Conservation (phyloP, 2,329 filamentous ascomycete species). For the Fusarium sp. region DNA sequence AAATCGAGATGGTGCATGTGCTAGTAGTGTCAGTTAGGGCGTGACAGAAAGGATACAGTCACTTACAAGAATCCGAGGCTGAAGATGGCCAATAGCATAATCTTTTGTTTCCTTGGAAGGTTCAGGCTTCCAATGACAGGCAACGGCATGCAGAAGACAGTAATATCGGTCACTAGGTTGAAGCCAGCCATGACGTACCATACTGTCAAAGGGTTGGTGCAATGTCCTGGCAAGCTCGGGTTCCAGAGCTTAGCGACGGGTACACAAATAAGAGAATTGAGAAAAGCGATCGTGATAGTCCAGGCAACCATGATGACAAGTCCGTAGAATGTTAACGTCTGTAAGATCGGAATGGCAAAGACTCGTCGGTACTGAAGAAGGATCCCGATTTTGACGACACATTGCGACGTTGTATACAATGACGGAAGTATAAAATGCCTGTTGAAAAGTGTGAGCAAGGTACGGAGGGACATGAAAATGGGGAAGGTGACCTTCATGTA, state of each 20-base stretch:
- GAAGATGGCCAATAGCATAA: slow-evolving; percentile 20
- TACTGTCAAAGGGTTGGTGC: neutral
- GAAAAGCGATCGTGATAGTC: slow-evolving; percentile 19
- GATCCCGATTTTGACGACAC: slow-evolving; percentile 27
- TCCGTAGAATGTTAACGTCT: slow-evolving; percentile 5
- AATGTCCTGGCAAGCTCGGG: neutral
- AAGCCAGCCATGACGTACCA: slow-evolving; percentile 33
- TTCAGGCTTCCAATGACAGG: slow-evolving; percentile 25
- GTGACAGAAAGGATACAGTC: fast-evolving
- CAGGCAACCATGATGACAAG: slow-evolving; percentile 12
- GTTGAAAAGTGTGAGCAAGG: neutral
- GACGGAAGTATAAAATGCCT: slow-evolving; percentile 27
- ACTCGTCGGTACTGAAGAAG: slow-evolving; percentile 29
- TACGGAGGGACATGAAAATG: fast-evolving
- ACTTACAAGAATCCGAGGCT: slow-evolving; percentile 19
- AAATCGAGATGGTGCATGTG: slow-evolving; percentile 24
- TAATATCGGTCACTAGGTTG: slow-evolving; percentile 21
- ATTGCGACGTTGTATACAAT: slow-evolving; percentile 27
- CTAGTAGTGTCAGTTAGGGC: neutral
- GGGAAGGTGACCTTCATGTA: slow-evolving; percentile 24
- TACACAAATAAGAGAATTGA: slow-evolving; percentile 19
- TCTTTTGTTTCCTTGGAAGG: slow-evolving; percentile 18
- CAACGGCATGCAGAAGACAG: slow-evolving; percentile 15
- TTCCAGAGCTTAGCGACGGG: slow-evolving; percentile 32
- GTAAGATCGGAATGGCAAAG: slow-evolving; percentile 12